A percentile compares a stretch with the other conserved stretches of the same genome.
These are phyloP conservation scores for Diaporthe helianthi DNA, from an alignment of 2,329 filamentous ascomycete genomes.

Conservation along the genomic window DNA sequence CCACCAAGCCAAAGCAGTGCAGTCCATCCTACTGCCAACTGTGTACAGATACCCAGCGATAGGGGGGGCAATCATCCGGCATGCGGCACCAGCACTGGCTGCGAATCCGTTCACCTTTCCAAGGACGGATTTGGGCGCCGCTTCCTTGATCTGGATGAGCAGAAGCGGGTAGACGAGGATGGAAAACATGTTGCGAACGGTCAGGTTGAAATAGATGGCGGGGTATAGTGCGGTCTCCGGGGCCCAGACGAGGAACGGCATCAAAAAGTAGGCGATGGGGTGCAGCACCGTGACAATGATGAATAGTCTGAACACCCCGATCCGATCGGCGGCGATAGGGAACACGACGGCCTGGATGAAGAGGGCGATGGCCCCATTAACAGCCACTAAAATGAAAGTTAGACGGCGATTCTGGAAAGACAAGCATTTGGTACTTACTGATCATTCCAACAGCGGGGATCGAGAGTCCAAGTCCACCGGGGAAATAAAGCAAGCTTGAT, in stretches of 20 bases:
- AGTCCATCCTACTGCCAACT: conserved; percentile 63
- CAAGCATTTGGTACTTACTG: background rate
- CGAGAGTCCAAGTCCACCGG: conserved; percentile 68
- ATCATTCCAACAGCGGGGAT: conserved; percentile 63
- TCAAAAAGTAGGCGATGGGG: conserved; percentile 65
- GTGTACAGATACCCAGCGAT: conserved; percentile 69
- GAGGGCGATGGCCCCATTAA: conserved; percentile 59
- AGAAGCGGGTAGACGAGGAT: conserved; percentile 72
- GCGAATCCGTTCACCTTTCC: conserved; percentile 72
- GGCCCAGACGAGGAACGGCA: conserved; percentile 64
- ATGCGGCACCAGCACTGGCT: conserved; percentile 70
- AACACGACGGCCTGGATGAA: conserved; percentile 68
- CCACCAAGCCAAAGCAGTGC: conserved; percentile 69
- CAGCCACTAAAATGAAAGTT: conserved; percentile 48
- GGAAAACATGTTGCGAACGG: conserved; percentile 65
- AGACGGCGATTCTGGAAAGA: background rate
- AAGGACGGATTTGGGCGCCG: conserved; percentile 63
- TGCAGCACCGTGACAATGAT: conserved; percentile 65
- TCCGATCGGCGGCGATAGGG: conserved; percentile 61
- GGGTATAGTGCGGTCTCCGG: conserved; percentile 58
- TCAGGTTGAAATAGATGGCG: conserved; percentile 65
- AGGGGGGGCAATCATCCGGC: conserved; percentile 71
- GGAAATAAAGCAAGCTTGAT: conserved; percentile 60
- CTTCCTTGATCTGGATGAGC: conserved; percentile 72
- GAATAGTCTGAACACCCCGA: conserved; percentile 68